Percentiles rank a stretch among this genome's conserved stretches.
phyloP scores from a whole-genome alignment of 768 basidiomycete species.

The Leccinellum rugosiceps region DNA sequence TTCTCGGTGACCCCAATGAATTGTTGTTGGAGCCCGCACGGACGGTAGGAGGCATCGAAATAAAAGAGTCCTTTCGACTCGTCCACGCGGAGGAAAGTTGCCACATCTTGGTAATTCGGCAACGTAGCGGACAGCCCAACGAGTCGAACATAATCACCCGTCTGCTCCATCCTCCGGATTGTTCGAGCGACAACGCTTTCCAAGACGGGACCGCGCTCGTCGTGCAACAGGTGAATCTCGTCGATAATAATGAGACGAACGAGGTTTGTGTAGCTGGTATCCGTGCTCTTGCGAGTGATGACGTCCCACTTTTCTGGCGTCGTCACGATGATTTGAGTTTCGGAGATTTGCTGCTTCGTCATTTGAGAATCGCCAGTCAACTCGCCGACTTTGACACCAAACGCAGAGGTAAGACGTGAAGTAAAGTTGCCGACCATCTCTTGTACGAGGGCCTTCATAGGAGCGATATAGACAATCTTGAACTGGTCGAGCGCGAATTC shows the following conservation, averaged over 20 bases:
- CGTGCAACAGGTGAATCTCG: constrained; percentile 96
- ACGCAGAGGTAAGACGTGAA: constrained; percentile 57
- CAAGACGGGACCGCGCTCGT: constrained; percentile 95
- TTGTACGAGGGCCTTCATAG: constrained; percentile 99
- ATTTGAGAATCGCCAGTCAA: constrained; percentile 97
- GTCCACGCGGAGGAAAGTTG: constrained; percentile 94
- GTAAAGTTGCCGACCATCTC: constrained; percentile 98
- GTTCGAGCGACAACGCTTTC: constrained; percentile 90
- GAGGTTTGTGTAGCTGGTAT: constrained; percentile 94
- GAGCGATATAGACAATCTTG: constrained; percentile 97
- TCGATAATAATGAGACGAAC: constrained; percentile 97
- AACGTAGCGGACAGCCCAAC: constrained; percentile 95
- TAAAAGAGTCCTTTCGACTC: constrained; percentile 91
- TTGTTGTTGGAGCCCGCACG: constrained; percentile 93
- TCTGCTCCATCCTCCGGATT: constrained; percentile 93
- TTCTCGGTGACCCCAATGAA: constrained; percentile 98
- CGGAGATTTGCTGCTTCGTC: constrained; percentile 95
- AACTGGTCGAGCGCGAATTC: constrained; percentile 82
- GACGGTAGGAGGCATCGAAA: constrained; percentile 92
- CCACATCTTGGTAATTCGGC: constrained; percentile 98
- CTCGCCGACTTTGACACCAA: constrained; percentile 86
- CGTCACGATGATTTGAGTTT: constrained; percentile 97
- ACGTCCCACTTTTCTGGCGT: constrained; percentile 99
- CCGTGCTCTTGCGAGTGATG: constrained; percentile 96
- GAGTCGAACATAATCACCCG: constrained; percentile 86